phyloP scores from a whole-genome alignment of 495 filamentous ascomycete species.

The Penicillium flavigenum region DNA sequence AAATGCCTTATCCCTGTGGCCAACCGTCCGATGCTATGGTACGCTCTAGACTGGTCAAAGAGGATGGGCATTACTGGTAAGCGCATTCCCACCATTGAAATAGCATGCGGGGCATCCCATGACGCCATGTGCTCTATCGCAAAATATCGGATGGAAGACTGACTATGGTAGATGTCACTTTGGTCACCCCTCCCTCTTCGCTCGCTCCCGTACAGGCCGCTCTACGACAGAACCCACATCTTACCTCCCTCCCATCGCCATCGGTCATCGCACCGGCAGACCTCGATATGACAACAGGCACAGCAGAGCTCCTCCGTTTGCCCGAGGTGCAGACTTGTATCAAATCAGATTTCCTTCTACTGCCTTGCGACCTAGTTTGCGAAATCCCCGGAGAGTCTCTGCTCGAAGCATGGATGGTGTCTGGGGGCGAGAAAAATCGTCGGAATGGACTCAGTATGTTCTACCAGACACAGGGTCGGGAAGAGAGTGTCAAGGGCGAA shows the following conservation, averaged over 20 bases:
- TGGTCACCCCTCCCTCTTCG: slow-evolving; percentile 78
- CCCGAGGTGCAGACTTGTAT: slow-evolving; percentile 69
- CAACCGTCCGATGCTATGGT: slow-evolving; percentile 95
- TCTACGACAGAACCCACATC: slow-evolving; percentile 79
- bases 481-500: slow-evolving; percentile 75
- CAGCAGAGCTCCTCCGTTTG: slow-evolving; percentile 83
- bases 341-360: slow-evolving; percentile 79
- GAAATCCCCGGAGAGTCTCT: slow-evolving; percentile 80
- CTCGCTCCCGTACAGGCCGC: slow-evolving; percentile 69
- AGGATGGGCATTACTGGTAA: slow-evolving; percentile 78
- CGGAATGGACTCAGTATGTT: slow-evolving; percentile 81
- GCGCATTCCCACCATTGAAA: slow-evolving; percentile 11
- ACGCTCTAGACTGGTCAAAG: slow-evolving; percentile 87
- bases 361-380: slow-evolving; percentile 93
- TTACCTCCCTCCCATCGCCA: slow-evolving; percentile 75
- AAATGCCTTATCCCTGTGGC: slow-evolving; percentile 91
- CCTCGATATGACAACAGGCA: slow-evolving; percentile 75
- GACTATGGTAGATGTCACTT: slow-evolving; percentile 64
- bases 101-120: slow-evolving; percentile 5
- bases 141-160: slow-evolving; percentile 4
- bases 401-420: slow-evolving; percentile 89
- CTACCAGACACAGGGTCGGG: slow-evolving; percentile 76
- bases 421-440: slow-evolving; percentile 55
- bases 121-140: neutral
- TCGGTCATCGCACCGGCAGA: slow-evolving; percentile 71